Base-by-base conservation (phyloP, 139 green algal genomes). In the Nannochloris sp. region DNA sequence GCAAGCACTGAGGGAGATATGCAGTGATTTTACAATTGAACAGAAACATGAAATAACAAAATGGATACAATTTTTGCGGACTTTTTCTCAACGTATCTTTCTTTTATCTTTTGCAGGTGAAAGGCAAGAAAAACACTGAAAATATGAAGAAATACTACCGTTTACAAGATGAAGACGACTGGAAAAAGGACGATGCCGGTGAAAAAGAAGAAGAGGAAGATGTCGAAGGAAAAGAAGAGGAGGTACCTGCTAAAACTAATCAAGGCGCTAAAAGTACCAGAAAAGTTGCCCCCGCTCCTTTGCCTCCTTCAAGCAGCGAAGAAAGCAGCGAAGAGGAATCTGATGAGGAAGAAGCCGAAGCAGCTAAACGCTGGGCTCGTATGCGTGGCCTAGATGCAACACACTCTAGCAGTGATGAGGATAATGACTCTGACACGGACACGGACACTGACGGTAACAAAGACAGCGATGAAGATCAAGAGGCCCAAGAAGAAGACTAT, bases 111-210 rank as follows among this genome's bases (percentile, higher is more conserved):
- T 51, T 51, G 19, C 19, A 51, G 42, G 9, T 15, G 8, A 5
- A 5, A 7, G n/a, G 19, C 7, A 35, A 47, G 38, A 73, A 71
- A 58, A 68, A 63, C n/a, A 70, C 63, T 4, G 86, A 88, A 44
- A 68, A 91, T 66, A 67, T 89, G 54, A 67, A 61, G 24, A 73
- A 73, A 14, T 96, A 92, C 62, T 96, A 96, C 58, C 79, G 77
- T 3, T 72, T 93, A 30, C 62, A 56, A 30, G 81, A 83, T 32
- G 75, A 84, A 60, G 31, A 31, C n/a, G 38, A 67, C 8, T 58
- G 62, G 4, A 32, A 70, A 37, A 34, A 60, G 33, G 29, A 37
- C 34, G 53, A 2, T 30, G 67, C 29, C 46, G 25, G 15, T 10
- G 51, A 68, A 4, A 67, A 80, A 15, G 72, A 75, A n/a, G 78